A percentile compares a stretch with the other conserved stretches of the same genome.
These are phyloP conservation scores for Nevesoporus exiguus DNA, from an alignment of 768 basidiomycete species.

Conservation along the genomic window DNA sequence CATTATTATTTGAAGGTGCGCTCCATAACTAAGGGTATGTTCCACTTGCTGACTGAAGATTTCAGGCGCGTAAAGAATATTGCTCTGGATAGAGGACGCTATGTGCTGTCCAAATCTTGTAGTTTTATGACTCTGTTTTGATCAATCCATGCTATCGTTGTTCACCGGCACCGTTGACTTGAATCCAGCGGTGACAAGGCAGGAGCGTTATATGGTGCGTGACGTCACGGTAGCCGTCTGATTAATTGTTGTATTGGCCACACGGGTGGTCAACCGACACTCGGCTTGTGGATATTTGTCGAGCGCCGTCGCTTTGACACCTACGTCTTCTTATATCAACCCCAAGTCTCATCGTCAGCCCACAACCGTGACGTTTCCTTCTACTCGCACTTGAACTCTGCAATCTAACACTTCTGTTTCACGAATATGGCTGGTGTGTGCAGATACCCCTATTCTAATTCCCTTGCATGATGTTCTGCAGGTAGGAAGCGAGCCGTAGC, in stretches of 20 bases:
- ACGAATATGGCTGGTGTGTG: slow-evolving; percentile 31
- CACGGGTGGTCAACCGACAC: neutral
- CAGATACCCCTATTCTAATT: slow-evolving; percentile 11
- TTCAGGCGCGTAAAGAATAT: slow-evolving; percentile 9
- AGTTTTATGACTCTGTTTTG: slow-evolving; percentile 27
- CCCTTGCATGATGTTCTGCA: slow-evolving; percentile 5
- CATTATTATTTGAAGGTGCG: slow-evolving; percentile 22
- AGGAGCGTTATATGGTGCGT: slow-evolving; percentile 26
- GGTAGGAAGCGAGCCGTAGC: slow-evolving; percentile 48
- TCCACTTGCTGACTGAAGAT: slow-evolving; percentile 2
- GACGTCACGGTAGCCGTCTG: slow-evolving; percentile 30
- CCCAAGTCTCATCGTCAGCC: neutral
- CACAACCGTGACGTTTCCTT: neutral
- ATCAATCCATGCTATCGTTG: slow-evolving; percentile 19
- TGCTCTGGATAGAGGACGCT: slow-evolving; percentile 15
- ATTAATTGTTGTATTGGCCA: slow-evolving; percentile 8
- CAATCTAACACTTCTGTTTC: neutral
- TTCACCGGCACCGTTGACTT: too few species aligned
- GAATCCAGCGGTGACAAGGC: slow-evolving; percentile 3
- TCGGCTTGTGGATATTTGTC: slow-evolving; percentile 27
- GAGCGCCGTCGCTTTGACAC: slow-evolving; percentile 22
- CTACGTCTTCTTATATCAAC: slow-evolving; percentile 11
- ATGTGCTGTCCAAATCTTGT: slow-evolving; percentile 18
- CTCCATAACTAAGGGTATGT: neutral
- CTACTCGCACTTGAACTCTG: neutral